phyloP scores from a whole-genome alignment of 2,329 filamentous ascomycete species.

The Decorospora gaudefroyi region DNA sequence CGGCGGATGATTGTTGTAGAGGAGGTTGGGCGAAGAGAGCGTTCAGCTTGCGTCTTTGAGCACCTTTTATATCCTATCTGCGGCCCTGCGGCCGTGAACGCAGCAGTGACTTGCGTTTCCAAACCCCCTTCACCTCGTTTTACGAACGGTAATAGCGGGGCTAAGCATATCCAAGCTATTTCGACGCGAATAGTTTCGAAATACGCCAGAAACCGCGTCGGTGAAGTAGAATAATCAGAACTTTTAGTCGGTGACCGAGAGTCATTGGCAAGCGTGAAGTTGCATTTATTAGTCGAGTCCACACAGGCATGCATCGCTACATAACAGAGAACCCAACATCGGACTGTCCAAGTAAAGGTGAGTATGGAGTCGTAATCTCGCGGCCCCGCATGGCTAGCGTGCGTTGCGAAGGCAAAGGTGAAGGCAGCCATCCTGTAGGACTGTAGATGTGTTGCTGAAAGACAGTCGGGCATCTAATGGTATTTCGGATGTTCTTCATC shows the following conservation, averaged over 20 bases:
- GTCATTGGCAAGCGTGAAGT: background rate
- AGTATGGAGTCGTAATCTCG: background rate
- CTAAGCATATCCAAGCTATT: background rate
- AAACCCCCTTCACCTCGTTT: conserved; percentile 4
- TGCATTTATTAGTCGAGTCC: background rate
- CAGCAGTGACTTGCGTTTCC: conserved; percentile 7
- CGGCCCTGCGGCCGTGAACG: conserved; percentile 8
- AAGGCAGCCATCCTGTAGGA: conserved; percentile 7
- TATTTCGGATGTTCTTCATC: background rate
- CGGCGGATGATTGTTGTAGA: background rate
- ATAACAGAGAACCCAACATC: background rate
- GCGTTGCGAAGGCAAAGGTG: conserved; percentile 21
- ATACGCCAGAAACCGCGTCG: background rate
- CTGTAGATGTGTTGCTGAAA: background rate
- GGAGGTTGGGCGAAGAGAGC: background rate
- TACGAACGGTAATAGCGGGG: background rate
- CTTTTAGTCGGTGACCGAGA: background rate
- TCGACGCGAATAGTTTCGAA: conserved; percentile 1
- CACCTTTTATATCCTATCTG: background rate
- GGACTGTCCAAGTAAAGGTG: conserved; percentile 18
- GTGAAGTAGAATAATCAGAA: background rate
- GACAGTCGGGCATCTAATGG: background rate
- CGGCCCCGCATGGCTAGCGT: background rate
- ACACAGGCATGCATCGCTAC: background rate
- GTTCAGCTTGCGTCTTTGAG: background rate